phyloP scores from a whole-genome alignment of 2,329 filamentous ascomycete genomes.

The Bipolaris oryzae region DNA sequence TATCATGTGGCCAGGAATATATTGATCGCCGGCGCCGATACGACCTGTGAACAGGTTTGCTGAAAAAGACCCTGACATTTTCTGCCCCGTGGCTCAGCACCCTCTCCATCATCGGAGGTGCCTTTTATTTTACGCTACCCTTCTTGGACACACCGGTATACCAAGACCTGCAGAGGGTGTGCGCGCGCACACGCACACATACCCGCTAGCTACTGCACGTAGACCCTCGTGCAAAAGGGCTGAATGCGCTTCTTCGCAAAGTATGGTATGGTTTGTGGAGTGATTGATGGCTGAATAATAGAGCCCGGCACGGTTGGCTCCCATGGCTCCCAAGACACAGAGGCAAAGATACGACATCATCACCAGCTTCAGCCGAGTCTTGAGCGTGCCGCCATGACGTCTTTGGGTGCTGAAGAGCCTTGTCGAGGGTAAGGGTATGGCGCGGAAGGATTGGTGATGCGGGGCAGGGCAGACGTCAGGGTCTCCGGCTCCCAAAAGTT shows the following conservation, averaged over 20 bases:
- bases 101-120: not conserved
- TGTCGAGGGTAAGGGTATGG: constrained; percentile 1
- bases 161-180: not conserved
- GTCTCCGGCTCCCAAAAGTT: constrained; percentile 4
- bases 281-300: too few relatives aligned
- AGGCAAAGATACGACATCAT: constrained; percentile 9
- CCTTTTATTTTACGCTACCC: not conserved
- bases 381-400: constrained; percentile 7
- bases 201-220: not conserved
- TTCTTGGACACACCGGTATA: not conserved
- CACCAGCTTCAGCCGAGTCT: constrained; percentile 5
- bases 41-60: constrained; percentile 11
- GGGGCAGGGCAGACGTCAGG: constrained; percentile 19
- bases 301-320: not conserved
- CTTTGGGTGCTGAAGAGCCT: not conserved
- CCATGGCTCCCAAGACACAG: not conserved
- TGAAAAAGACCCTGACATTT: constrained; percentile 9
- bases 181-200: not conserved
- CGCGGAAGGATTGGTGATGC: constrained; percentile 8
- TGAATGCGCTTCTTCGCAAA: too few relatives aligned
- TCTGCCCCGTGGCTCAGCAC: constrained; percentile 1
- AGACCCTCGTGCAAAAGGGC: not conserved
- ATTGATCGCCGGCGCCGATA: constrained; percentile 16
- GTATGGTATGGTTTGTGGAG: too few relatives aligned
- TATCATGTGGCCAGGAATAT: constrained; percentile 27